A percentile compares a stretch with the other conserved stretches of the same genome.
phyloP scores from a whole-genome alignment of 352 stramenopile species.

The Elongisporangium anandrum region DNA sequence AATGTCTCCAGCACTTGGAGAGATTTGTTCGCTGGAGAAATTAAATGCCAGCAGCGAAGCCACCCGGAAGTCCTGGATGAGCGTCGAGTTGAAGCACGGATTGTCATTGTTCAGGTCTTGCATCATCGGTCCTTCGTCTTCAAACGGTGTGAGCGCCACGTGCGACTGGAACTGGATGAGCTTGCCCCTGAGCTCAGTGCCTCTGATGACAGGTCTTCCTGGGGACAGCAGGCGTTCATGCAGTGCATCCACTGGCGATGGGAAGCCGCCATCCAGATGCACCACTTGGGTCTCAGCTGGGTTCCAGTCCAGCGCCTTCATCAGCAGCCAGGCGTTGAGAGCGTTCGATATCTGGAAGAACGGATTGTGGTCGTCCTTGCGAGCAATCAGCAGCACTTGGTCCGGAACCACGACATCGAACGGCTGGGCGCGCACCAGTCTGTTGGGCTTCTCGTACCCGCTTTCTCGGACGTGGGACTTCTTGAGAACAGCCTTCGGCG shows the following conservation, averaged over 20 bases:
- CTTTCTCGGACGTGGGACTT: neutral
- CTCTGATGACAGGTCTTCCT: slow-evolving; percentile 1
- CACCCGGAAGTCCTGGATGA: slow-evolving; percentile 47
- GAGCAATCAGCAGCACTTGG: slow-evolving; percentile 8
- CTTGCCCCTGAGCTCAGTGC: slow-evolving; percentile 6
- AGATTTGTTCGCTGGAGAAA: slow-evolving; percentile 3
- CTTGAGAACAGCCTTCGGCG: neutral
- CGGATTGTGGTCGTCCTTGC: slow-evolving; percentile 22
- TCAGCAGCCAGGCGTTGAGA: slow-evolving; percentile 14
- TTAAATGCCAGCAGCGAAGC: slow-evolving; percentile 9
- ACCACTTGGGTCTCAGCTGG: slow-evolving; percentile 12
- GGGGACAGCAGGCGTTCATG: slow-evolving; percentile 14
- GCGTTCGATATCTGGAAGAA: slow-evolving; percentile 16
- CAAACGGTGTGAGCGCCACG: slow-evolving; percentile 14
- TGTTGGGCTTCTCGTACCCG: neutral
- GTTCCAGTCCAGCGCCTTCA: slow-evolving; percentile 8
- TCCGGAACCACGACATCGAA: neutral
- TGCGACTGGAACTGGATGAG: slow-evolving; percentile 10
- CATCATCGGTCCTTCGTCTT: slow-evolving; percentile 18
- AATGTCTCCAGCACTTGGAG: slow-evolving; percentile 1
- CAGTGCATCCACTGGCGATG: slow-evolving; percentile 14
- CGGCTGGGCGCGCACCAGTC: neutral
- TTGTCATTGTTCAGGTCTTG: slow-evolving; percentile 21
- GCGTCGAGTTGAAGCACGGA: slow-evolving; percentile 22
- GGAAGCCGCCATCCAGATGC: slow-evolving; percentile 16